Conservation (phyloP, 257 asterid genomes). For the Scutellaria barbata region DNA sequence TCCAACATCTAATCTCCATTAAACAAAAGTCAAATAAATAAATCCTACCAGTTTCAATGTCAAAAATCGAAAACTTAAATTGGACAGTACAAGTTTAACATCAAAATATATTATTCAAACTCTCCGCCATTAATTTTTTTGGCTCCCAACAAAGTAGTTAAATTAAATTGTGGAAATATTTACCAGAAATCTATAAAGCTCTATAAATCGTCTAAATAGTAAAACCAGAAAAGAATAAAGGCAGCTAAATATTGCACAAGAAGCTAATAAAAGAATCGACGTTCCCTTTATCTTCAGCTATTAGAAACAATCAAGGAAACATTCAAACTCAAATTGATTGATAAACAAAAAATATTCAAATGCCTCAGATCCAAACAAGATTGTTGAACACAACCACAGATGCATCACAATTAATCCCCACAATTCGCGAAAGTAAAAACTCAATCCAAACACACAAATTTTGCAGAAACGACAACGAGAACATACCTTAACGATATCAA, state of each 20-base stretch:
- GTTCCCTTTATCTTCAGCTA: neutral
- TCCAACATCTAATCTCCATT: neutral
- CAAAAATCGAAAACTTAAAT: neutral
- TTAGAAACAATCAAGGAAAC: neutral
- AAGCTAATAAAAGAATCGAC: constrained; percentile 6
- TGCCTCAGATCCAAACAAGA: constrained; percentile 35
- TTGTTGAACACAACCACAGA: constrained; percentile 1
- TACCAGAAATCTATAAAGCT: constrained; percentile 1
- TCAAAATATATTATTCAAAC: neutral
- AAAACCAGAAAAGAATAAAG: neutral
- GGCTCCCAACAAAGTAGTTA: neutral
- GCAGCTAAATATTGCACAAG: neutral
- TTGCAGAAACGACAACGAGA: neutral
- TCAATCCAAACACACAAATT: neutral
- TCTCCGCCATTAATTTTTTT: neutral
- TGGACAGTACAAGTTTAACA: neutral
- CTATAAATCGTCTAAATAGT: neutral
- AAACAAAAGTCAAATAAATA: neutral
- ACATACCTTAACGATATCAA: constrained; percentile 27
- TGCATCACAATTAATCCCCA: constrained; percentile 12
- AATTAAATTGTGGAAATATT: neutral
- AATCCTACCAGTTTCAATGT: neutral
- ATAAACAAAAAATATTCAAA: constrained; percentile 2
- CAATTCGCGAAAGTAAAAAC: neutral
- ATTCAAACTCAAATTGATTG: neutral